phyloP scores from a whole-genome alignment of 202 grass and related monocot genomes.

The Zoysia matrella region DNA sequence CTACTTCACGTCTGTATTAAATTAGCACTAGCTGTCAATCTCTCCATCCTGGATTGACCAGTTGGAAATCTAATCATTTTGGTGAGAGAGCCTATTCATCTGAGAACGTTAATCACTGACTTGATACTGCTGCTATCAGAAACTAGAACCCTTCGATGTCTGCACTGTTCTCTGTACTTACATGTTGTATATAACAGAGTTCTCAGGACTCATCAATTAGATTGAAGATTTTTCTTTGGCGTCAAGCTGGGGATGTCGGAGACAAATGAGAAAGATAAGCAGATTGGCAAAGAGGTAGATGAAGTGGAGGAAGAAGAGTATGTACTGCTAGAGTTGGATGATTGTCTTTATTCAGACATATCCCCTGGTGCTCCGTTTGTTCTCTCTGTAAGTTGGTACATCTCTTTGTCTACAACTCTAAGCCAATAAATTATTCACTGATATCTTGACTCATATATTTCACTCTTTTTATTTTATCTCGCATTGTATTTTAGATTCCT shows the following conservation, averaged over 20 bases:
- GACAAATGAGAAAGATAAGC: conserved; percentile 29
- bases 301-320: conserved; percentile 67
- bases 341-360: conserved; percentile 18
- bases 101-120: neutral
- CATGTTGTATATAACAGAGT: neutral
- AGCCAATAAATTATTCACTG: neutral
- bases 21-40: neutral
- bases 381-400: conserved; percentile 65
- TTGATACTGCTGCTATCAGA: no score
- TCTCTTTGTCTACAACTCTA: conserved; percentile 2
- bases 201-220: neutral
- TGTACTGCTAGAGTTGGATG: conserved; percentile 76
- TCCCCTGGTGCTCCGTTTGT: conserved; percentile 64
- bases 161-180: neutral
- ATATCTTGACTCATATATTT: conserved; percentile 3
- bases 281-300: conserved; percentile 31
- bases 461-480: neutral
- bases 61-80: neutral
- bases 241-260: conserved; percentile 46
- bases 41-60: neutral
- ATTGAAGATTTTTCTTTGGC: conserved; percentile 3
- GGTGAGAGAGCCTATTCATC: neutral
- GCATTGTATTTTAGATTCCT: neutral
- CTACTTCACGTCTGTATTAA: neutral
- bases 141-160: neutral